These are phyloP conservation scores for Ophiostoma ips DNA, from an alignment of 2,329 filamentous ascomycete genomes.

Conservation along the genomic window DNA sequence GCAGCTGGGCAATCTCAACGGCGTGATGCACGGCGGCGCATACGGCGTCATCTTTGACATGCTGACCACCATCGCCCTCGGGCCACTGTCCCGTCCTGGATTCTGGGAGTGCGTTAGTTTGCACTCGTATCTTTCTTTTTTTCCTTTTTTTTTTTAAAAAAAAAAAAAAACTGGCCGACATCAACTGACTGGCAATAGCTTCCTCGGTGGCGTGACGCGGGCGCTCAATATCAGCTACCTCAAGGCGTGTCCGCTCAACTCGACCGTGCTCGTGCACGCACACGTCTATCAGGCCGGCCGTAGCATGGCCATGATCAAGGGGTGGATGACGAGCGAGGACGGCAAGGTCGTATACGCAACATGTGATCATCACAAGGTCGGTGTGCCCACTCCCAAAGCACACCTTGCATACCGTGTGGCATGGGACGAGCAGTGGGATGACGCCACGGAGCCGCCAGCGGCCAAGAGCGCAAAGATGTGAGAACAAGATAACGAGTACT, in stretches of 20 bases:
- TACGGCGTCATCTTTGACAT: conserved; percentile 42
- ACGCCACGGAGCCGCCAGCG: too few relatives aligned
- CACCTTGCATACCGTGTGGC: conserved; percentile 25
- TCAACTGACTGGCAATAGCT: too few relatives aligned
- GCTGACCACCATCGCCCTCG: conserved; percentile 34
- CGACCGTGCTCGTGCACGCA: conserved; percentile 27
- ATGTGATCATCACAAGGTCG: conserved; percentile 38
- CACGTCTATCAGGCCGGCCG: conserved; percentile 31
- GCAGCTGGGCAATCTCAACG: conserved; percentile 31
- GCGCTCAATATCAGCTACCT: conserved; percentile 37
- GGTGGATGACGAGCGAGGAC: conserved; percentile 34
- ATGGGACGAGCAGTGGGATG: conserved; percentile 31
- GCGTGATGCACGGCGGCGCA: conserved; percentile 38
- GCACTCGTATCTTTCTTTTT: too few relatives aligned
- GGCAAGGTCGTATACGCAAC: conserved; percentile 33
- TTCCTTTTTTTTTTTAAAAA: too few relatives aligned
- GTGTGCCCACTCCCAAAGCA: conserved; percentile 25
- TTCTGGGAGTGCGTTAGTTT: too few relatives aligned
- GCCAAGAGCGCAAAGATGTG: neutral
- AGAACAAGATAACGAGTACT: neutral
- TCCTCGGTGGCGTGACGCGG: conserved; percentile 34
- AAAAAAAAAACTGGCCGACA: too few relatives aligned
- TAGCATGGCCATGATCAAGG: conserved; percentile 37
- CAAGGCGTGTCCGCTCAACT: conserved; percentile 27
- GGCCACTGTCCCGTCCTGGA: conserved; percentile 30